phyloP scores from a whole-genome alignment of 75 land plant species.

The Sequoia sempervirens region DNA sequence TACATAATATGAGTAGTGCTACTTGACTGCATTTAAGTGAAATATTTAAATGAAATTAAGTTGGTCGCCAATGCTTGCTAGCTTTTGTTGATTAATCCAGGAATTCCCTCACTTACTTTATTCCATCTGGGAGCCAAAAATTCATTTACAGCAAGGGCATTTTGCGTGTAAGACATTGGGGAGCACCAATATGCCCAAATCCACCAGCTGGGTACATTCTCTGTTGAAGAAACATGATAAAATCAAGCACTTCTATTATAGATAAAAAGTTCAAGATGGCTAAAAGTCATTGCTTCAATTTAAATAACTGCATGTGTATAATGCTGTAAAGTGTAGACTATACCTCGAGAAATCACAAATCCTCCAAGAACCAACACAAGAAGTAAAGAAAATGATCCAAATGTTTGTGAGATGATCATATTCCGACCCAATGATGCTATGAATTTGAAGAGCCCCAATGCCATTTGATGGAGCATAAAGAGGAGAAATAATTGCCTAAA shows the following conservation, averaged over 20 bases:
- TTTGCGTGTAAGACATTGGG: conserved; percentile 48
- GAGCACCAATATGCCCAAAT: conserved; percentile 60
- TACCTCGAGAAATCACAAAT: conserved; percentile 35
- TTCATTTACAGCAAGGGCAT: conserved; percentile 46
- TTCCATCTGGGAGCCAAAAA: conserved; percentile 48
- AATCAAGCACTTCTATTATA: not conserved
- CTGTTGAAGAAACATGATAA: conserved; percentile 15
- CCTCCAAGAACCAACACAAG: conserved; percentile 37
- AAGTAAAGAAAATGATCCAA: conserved; percentile 31
- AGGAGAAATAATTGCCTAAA: conserved; percentile 30
- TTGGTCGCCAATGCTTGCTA: not conserved
- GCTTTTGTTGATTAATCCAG: not conserved
- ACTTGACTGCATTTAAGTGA: too few species aligned
- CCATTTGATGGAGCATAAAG: conserved; percentile 33
- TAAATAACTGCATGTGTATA: conserved; percentile 21
- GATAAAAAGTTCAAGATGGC: not conserved
- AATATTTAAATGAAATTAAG: too few species aligned
- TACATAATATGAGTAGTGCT: not conserved
- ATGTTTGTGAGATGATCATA: conserved; percentile 32
- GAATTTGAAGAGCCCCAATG: conserved; percentile 30
- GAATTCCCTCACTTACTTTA: conserved; percentile 13
- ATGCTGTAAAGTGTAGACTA: not conserved
- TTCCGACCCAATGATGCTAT: conserved; percentile 29
- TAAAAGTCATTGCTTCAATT: not conserved
- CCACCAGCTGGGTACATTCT: conserved; percentile 45